Conservation (phyloP, 139 green algal species). For the Tetradesmus obliquus region DNA sequence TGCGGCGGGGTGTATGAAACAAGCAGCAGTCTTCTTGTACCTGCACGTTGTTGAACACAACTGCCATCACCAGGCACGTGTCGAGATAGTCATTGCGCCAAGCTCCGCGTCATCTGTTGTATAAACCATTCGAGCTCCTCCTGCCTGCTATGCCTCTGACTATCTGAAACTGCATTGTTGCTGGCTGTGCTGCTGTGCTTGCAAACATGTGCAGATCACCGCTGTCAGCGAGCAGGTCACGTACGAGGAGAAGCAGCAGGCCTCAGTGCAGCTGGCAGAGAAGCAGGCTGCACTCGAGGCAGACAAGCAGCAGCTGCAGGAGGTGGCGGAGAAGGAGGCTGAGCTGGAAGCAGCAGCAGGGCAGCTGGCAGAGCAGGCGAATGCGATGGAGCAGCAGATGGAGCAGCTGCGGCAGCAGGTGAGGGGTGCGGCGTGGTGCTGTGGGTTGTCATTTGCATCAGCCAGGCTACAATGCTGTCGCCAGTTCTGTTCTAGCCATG, state of each 20-base stretch:
- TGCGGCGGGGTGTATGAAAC: not conserved
- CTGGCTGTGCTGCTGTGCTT: not conserved
- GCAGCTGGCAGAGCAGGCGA: conserved; percentile 47
- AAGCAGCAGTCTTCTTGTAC: not conserved
- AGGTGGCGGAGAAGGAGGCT: conserved; percentile 43
- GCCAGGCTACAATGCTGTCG: no score
- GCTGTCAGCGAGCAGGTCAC: conserved; percentile 73
- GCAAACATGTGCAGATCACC: conserved; percentile 53
- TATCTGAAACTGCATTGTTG: not conserved
- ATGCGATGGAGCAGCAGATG: conserved; percentile 45
- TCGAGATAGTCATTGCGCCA: not conserved
- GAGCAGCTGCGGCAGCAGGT: conserved; percentile 60
- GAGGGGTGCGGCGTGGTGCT: not conserved
- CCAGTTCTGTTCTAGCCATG: no score
- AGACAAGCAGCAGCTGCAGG: conserved; percentile 17
- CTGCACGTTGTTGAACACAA: not conserved
- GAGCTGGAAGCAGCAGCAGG: conserved; percentile 36
- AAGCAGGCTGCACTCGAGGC: conserved; percentile 37
- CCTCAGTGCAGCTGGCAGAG: conserved; percentile 4
- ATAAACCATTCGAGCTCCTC: no score
- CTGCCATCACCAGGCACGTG: not conserved
- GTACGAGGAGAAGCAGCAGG: conserved; percentile 71
- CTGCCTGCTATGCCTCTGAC: not conserved
- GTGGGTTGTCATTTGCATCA: no score
- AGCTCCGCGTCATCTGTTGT: not conserved